A percentile compares a stretch with the other conserved stretches of the same genome.
Evolutionary conservation across 176 grass and related monocot species (phyloP).

Genomic region (Elymus sibiricus): DNA sequence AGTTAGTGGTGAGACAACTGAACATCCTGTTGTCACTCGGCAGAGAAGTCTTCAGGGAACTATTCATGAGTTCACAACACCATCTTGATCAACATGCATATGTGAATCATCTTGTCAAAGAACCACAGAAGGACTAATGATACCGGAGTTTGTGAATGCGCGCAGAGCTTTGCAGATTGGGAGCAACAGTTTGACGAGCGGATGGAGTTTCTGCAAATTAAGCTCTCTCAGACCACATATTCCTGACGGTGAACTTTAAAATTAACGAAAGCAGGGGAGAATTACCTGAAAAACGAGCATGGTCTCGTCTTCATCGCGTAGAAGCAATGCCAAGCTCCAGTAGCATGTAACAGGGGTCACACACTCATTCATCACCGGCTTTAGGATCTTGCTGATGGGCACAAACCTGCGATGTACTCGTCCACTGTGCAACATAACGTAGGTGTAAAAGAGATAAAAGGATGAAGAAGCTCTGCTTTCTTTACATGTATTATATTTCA

Average conservation of each 20-base stretch:
- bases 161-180: conserved; percentile 65
- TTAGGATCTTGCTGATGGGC: conserved; percentile 58
- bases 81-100: background rate
- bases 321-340: conserved; percentile 65
- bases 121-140: background rate
- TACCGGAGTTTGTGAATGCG: conserved; percentile 24
- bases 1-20: background rate
- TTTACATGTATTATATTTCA: background rate
- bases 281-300: conserved; percentile 56
- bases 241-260: background rate
- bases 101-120: background rate
- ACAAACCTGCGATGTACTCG: conserved; percentile 49
- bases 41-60: background rate
- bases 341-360: conserved; percentile 68
- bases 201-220: conserved; percentile 54
- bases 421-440: conserved; percentile 28
- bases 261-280: background rate
- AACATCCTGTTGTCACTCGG: background rate
- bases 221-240: background rate
- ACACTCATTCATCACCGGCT: conserved; percentile 58
- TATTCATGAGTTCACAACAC: background rate
- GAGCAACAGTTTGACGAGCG: conserved; percentile 57
- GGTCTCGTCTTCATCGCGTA: conserved; percentile 41
- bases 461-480: background rate
- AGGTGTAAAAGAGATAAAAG: background rate